These are phyloP conservation scores for Penicillium lagena DNA, from an alignment of 495 filamentous ascomycete genomes.

Conservation along the genomic window DNA sequence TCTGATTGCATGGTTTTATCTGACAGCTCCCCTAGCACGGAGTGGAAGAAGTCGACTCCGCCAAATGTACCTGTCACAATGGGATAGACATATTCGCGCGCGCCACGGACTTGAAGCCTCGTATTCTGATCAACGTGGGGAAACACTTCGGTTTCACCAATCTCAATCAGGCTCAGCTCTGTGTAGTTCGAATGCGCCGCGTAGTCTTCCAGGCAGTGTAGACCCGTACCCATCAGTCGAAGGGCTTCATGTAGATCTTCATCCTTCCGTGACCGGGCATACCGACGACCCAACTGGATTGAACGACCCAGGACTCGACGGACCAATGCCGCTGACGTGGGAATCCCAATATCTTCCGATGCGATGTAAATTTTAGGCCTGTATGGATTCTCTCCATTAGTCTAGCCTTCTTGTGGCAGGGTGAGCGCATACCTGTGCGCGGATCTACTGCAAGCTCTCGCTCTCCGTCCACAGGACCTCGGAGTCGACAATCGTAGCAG, in stretches of 20 bases:
- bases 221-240: slow-evolving; percentile 74
- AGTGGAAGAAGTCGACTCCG: slow-evolving; percentile 81
- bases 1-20: slow-evolving; percentile 88
- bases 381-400: too few relatives aligned
- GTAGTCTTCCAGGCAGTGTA: slow-evolving; percentile 91
- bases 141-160: slow-evolving; percentile 74
- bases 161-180: slow-evolving; percentile 77
- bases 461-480: slow-evolving; percentile 73
- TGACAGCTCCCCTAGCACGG: slow-evolving; percentile 79
- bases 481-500: slow-evolving; percentile 70
- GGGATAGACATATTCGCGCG: slow-evolving; percentile 59
- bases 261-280: slow-evolving; percentile 53
- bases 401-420: too few relatives aligned
- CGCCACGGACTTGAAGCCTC: slow-evolving; percentile 58
- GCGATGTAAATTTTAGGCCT: slow-evolving; percentile 92
- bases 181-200: slow-evolving; percentile 88
- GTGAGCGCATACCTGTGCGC: slow-evolving; percentile 40
- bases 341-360: slow-evolving; percentile 65
- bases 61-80: slow-evolving; percentile 87
- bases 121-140: slow-evolving; percentile 76
- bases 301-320: slow-evolving; percentile 63
- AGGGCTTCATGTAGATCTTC: slow-evolving; percentile 78
- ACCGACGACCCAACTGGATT: slow-evolving; percentile 68
- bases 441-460: slow-evolving; percentile 71
- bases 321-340: slow-evolving; percentile 69